Percentiles rank a stretch among this genome's conserved stretches.
These are phyloP conservation scores for Aspergillus sergii DNA, from an alignment of 2,329 filamentous ascomycete genomes.

Conservation along the genomic window DNA sequence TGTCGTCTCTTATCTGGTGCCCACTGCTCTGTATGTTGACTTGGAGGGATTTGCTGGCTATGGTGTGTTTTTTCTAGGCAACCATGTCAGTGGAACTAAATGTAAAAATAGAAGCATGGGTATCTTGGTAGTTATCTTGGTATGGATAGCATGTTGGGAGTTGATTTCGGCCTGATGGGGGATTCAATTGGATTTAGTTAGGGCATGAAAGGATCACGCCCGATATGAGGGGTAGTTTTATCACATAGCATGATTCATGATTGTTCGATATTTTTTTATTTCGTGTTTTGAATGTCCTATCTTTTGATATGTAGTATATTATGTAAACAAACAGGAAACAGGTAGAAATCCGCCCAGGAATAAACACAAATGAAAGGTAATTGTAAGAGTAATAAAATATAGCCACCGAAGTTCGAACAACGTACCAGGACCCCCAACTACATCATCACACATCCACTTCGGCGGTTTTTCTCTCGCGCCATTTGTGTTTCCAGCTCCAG, in stretches of 20 bases:
- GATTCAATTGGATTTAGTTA: neutral
- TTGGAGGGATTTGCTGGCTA: too few species aligned
- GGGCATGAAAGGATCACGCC: neutral
- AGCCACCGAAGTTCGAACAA: neutral
- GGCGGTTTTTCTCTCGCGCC: neutral
- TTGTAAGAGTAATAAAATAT: neutral
- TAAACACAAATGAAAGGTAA: neutral
- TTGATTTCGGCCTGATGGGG: neutral
- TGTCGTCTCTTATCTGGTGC: too few species aligned
- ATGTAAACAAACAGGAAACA: neutral
- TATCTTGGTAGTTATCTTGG: neutral
- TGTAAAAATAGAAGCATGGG: neutral
- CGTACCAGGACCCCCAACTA: neutral
- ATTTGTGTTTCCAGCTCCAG: neutral
- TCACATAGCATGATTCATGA: neutral
- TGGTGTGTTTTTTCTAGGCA: too few species aligned
- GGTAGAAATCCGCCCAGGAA: neutral
- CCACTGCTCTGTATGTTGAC: too few species aligned
- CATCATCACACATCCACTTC: neutral
- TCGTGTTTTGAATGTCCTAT: neutral
- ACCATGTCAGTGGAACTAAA: too few species aligned
- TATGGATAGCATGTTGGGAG: neutral
- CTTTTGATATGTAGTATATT: neutral
- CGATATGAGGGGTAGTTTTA: neutral
- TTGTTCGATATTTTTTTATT: neutral